phyloP scores from a whole-genome alignment of 2,329 filamentous ascomycete genomes.

The Alternaria sp. region DNA sequence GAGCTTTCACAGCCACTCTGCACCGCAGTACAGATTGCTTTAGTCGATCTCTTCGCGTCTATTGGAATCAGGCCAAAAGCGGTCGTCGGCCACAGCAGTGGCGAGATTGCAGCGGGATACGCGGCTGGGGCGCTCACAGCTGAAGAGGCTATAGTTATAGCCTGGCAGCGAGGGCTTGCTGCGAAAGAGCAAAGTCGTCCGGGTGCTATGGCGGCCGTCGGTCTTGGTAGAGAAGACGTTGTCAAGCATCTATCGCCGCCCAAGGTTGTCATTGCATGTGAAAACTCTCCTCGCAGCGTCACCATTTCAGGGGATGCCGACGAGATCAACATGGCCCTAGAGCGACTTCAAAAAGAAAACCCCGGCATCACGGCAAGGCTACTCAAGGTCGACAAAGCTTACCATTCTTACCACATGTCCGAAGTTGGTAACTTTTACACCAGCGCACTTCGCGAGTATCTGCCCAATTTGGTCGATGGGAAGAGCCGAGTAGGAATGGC shows the following conservation, averaged over 20 bases:
- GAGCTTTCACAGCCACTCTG: conserved; percentile 35
- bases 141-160: conserved; percentile 28
- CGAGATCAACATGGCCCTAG: background rate
- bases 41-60: conserved; percentile 23
- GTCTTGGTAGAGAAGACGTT: conserved; percentile 12
- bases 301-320: conserved; percentile 38
- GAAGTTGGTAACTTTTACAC: conserved; percentile 9
- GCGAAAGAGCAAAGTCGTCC: background rate
- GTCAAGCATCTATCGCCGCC: conserved; percentile 1
- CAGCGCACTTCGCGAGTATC: conserved; percentile 14
- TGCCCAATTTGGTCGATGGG: background rate
- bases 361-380: conserved; percentile 26
- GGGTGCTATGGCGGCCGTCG: conserved; percentile 29
- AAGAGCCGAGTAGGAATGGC: no score
- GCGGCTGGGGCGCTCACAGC: conserved; percentile 38
- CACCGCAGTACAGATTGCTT: conserved; percentile 34
- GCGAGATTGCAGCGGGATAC: conserved; percentile 55
- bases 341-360: conserved; percentile 28
- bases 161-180: conserved; percentile 27
- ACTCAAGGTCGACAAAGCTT: conserved; percentile 36
- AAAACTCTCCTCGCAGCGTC: conserved; percentile 31
- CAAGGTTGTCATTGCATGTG: conserved; percentile 19
- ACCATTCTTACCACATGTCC: conserved; percentile 43
- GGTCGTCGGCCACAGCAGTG: conserved; percentile 52
- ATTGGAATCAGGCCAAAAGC: conserved; percentile 23